Conservation (phyloP, 2,329 filamentous ascomycete genomes). For the Aspergillus vadensis region DNA sequence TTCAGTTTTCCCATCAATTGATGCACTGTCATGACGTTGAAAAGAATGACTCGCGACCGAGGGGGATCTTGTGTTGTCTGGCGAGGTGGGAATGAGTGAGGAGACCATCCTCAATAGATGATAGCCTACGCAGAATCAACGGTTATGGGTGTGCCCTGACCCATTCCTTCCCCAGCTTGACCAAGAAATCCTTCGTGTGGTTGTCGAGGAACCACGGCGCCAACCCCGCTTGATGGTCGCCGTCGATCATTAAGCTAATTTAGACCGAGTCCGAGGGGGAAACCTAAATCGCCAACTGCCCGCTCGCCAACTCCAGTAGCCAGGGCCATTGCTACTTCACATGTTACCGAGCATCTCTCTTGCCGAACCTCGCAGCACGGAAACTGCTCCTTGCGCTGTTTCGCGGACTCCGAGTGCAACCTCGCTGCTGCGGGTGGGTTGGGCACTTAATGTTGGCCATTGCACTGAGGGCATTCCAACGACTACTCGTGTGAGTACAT, state of each 20-base stretch:
- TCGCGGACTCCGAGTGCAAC: not conserved
- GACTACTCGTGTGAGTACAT: not conserved
- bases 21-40: not conserved
- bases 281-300: not conserved
- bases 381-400: not conserved
- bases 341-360: slow-evolving; percentile 20
- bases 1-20: too few relatives aligned
- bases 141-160: not conserved
- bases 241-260: slow-evolving; percentile 18
- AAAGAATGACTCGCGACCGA: not conserved
- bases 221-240: slow-evolving; percentile 16
- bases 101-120: not conserved
- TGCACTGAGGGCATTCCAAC: not conserved
- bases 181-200: slow-evolving; percentile 17
- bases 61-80: too few relatives aligned
- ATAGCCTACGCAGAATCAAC: not conserved
- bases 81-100: not conserved
- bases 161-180: slow-evolving; percentile 7
- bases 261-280: not conserved
- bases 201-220: slow-evolving; percentile 10
- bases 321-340: slow-evolving; percentile 13
- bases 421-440: not conserved
- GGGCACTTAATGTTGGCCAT: not conserved
- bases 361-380: not conserved
- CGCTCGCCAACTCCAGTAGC: not conserved